Percentiles rank a stretch among this genome's conserved stretches.
Evolutionary conservation across 2,329 filamentous ascomycete species (phyloP).

Genomic region (Cordyceps farinosa): DNA sequence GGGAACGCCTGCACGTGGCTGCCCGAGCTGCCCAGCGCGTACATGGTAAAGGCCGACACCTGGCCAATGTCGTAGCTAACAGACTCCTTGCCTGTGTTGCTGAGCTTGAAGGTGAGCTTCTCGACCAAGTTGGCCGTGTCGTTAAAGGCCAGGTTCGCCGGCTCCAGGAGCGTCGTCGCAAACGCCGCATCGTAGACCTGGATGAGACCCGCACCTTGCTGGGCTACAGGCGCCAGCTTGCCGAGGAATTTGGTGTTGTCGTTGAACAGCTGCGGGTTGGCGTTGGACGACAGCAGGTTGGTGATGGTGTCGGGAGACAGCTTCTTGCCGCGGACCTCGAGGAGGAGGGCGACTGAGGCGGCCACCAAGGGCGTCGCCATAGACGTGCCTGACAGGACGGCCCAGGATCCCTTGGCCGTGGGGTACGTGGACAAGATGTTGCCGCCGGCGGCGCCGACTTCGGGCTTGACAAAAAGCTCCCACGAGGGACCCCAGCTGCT

Average conservation of each 20-base stretch:
- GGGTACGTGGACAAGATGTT: conserved; percentile 58
- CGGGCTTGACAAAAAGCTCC: conserved; percentile 55
- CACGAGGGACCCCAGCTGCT: conserved; percentile 60
- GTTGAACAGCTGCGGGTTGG: conserved; percentile 49
- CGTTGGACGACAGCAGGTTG: conserved; percentile 46
- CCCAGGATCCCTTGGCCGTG: conserved; percentile 43
- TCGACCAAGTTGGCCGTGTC: conserved; percentile 56
- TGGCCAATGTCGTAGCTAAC: conserved; percentile 52
- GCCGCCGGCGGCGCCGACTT: conserved; percentile 54
- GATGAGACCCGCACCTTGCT: conserved; percentile 59
- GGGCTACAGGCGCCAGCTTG: conserved; percentile 51
- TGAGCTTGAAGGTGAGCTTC: conserved; percentile 50
- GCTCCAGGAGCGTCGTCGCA: conserved; percentile 49
- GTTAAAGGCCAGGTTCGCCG: conserved; percentile 60
- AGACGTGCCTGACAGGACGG: conserved; percentile 53
- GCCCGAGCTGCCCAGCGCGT: conserved; percentile 39
- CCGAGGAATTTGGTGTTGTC: conserved; percentile 35
- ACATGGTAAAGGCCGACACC: conserved; percentile 49
- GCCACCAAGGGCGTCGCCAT: conserved; percentile 58
- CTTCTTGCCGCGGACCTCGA: conserved; percentile 48
- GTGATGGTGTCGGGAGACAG: conserved; percentile 48
- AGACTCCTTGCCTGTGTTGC: conserved; percentile 47
- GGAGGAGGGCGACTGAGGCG: conserved; percentile 52
- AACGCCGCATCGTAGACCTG: conserved; percentile 58
- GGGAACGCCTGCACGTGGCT: conserved; percentile 43